Percentiles rank a stretch among this genome's conserved stretches.
Conservation (phyloP, 2,329 filamentous ascomycete genomes). For the Aspergillus versicolor region DNA sequence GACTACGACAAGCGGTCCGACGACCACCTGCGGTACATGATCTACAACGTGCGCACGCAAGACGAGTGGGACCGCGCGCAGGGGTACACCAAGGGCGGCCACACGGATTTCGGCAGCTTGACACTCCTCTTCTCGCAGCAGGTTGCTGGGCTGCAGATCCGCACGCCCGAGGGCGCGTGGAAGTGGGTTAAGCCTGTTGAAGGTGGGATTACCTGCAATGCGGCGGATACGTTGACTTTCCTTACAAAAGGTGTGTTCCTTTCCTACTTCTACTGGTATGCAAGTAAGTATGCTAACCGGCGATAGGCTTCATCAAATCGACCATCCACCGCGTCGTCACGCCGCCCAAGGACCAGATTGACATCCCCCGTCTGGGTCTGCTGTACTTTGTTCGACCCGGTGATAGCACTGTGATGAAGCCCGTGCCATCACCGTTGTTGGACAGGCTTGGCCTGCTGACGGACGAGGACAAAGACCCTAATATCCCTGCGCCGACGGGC, state of each 20-base stretch:
- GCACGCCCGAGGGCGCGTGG: conserved; percentile 47
- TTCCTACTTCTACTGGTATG: too few species aligned
- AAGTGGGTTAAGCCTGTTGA: conserved; percentile 52
- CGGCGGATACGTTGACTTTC: conserved; percentile 50
- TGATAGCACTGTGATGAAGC: conserved; percentile 29
- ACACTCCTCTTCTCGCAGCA: conserved; percentile 60
- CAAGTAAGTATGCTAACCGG: not conserved
- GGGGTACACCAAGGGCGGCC: conserved; percentile 48
- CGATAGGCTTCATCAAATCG: conserved; percentile 40
- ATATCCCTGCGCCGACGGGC: conserved; percentile 36
- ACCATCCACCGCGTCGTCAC: conserved; percentile 47
- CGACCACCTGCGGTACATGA: conserved; percentile 63
- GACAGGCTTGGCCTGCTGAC: conserved; percentile 27
- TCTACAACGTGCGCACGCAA: conserved; percentile 51
- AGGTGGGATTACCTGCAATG: conserved; percentile 53
- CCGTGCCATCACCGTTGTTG: conserved; percentile 31
- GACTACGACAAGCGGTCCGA: conserved; percentile 57
- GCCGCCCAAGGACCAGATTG: conserved; percentile 46
- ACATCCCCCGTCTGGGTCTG: conserved; percentile 38
- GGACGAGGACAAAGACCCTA: conserved; percentile 9
- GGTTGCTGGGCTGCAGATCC: conserved; percentile 57
- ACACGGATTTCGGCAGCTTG: conserved; percentile 59
- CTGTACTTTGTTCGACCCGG: conserved; percentile 46
- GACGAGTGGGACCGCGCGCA: conserved; percentile 49
- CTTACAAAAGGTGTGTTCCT: conserved; percentile 44